These are phyloP conservation scores for Anthracocystis panici-leucophaei DNA, from an alignment of 1,284 basidiomycete genomes.

Conservation along the genomic window DNA sequence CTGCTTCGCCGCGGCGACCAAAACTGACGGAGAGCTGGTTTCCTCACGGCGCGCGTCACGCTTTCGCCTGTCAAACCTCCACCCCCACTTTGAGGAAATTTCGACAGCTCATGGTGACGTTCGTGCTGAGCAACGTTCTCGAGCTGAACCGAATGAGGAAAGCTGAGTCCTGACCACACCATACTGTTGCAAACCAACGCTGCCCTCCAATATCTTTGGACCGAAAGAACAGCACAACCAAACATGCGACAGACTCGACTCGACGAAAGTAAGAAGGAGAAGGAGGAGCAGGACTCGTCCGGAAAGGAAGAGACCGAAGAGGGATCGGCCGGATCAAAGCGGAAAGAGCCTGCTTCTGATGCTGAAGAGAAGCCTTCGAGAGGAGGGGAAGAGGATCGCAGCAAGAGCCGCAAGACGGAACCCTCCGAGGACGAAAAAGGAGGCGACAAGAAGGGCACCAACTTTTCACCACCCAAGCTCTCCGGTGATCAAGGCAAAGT, in stretches of 20 bases:
- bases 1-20: too few relatives aligned
- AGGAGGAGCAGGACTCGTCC: neutral
- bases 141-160: neutral
- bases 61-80: too few relatives aligned
- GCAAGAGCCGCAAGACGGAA: slow-evolving; percentile 29
- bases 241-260: slow-evolving; percentile 26
- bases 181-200: neutral
- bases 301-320: slow-evolving; percentile 4
- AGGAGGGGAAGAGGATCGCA: neutral
- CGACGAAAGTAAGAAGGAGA: slow-evolving; percentile 14
- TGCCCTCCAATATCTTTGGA: neutral
- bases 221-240: neutral
- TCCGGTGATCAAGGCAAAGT: slow-evolving; percentile 14
- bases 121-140: neutral
- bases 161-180: too few relatives aligned
- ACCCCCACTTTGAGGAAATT: too few relatives aligned
- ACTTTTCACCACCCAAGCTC: slow-evolving; percentile 13
- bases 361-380: neutral
- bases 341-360: slow-evolving; percentile 20
- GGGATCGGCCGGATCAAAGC: slow-evolving; percentile 16
- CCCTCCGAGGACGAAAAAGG: neutral
- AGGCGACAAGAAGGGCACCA: neutral
- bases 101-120: neutral
- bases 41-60: too few relatives aligned
- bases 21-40: too few relatives aligned